Evolutionary conservation across 2,329 filamentous ascomycete species (phyloP), one percentile per base, ranked within the genome.

Genomic region (Apiospora kogelbergensis): DNA sequence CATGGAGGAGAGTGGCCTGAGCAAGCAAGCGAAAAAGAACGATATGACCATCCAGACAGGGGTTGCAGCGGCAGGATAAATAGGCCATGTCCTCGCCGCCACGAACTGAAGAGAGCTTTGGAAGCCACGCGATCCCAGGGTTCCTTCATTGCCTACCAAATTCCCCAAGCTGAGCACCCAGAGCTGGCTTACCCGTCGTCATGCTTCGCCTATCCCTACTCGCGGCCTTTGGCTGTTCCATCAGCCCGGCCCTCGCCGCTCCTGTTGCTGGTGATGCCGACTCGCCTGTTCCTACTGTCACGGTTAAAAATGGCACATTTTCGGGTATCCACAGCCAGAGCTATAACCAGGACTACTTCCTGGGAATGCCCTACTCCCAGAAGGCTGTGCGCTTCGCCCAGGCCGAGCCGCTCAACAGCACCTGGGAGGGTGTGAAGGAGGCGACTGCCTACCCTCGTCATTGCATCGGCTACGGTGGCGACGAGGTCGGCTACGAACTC

Each of bases 311-410:
- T 74, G 84, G 84, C 30, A 84, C 83, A 0, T 84, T 83, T 67
- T 70, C 73, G 33, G 84, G 84, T 1, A 68, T 78, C 5, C 74
- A 80, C 63, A 79, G 77, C 45, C 45, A 76, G 0, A 72, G 75
- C 7, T 85, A 84, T 69, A 71, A 81, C 33, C 83, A 84, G 40
- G 83, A 86, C 66, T 78, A 81, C 68, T 86, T 85, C 71, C 74
- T 85, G 5, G 83, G 82, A 6, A 82, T 89, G 17, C 86, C 86
- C 0, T 88, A 65, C 44, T 37, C 65, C 22, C 48, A 73, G 70
- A 70, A 70, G 68, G 67, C 72, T 15, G 66, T 66, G 30, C 81
- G 87, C 9, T 87, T 87, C 68, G 78, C 78, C 0, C 72, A 81
- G 3, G 83, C 85, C 0, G 79, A 83, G 70, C 74, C 83, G 1